Evolutionary conservation across 768 basidiomycete genomes (phyloP), one percentile per base, ranked within the genome.

Genomic region (Leccinum arenicola): DNA sequence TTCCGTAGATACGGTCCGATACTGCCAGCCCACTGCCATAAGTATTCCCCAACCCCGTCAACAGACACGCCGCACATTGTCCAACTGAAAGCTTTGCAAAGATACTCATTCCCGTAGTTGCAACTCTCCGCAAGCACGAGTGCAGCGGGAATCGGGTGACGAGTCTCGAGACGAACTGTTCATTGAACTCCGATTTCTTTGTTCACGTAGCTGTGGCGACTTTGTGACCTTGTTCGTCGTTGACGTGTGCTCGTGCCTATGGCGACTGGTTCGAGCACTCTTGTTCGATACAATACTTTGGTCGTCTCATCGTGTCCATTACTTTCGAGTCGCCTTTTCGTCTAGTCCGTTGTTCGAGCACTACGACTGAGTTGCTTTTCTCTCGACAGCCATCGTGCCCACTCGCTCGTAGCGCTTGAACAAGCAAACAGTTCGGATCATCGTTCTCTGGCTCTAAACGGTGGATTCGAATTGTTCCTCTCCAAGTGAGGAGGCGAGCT

Each of bases 401-500:
- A 19, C 43, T 45, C 40, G n/a, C 10, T 11, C n/a, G 10, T 19
- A 19, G n/a, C 2, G 10, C n/a, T 19, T 43, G 11, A 43, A 9
- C n/a, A 43, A 43, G n/a, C 40, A 19, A 40, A 40, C 3, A n/a
- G 9, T 43, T 43, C 40, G n/a, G 10, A n/a, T n/a, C 40, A 43
- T n/a, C 7, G 38, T 17, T n/a, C 36, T 43, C 40, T 9, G 40
- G 40, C 3, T 43, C 40, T n/a, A n/a, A n/a, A 43, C 2, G n/a
- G 9, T n/a, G 9, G 8, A 10, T 43, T 43, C 10, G n/a, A 10
- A 2, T n/a, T n/a, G n/a, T 43, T 43, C 40, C 19, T 25, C 36
- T n/a, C 15, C 45, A 15, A 66, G 38, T 3, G 57, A 52, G 11
- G 52, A 38, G 21, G 67, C 73, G 27, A 71, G 50, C 55, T 64